Evolutionary conservation across 1,139 yeast species (phyloP).

Genomic region (Hansenula sp.): DNA sequence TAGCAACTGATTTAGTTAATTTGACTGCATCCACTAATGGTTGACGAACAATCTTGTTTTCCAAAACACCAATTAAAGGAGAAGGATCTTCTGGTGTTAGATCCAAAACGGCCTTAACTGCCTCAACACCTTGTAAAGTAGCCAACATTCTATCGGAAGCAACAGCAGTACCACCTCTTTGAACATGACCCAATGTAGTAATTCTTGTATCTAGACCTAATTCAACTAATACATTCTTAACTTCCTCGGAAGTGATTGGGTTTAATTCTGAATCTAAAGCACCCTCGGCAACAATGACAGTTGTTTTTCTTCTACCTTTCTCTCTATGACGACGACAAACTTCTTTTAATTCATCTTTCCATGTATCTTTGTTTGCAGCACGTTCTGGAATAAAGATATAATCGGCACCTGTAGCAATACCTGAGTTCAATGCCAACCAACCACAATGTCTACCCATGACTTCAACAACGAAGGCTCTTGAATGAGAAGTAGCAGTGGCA

Average conservation of each 20-base stretch:
- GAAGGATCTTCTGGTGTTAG: constrained; percentile 68
- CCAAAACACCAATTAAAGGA: constrained; percentile 71
- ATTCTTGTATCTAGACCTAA: constrained; percentile 75
- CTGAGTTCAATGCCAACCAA: constrained; percentile 82
- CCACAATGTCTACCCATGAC: constrained; percentile 94
- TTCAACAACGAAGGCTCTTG: constrained; percentile 79
- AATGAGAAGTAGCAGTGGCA: constrained; percentile 81
- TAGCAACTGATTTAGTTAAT: constrained; percentile 66
- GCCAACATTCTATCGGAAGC: constrained; percentile 75
- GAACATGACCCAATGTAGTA: constrained; percentile 79
- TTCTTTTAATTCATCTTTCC: constrained; percentile 64
- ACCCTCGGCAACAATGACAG: constrained; percentile 82
- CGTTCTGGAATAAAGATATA: constrained; percentile 78
- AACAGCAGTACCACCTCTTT: constrained; percentile 84
- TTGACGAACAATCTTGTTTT: constrained; percentile 64
- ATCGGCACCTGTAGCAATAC: constrained; percentile 79
- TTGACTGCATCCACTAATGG: constrained; percentile 72
- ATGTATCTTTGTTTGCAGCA: constrained; percentile 55
- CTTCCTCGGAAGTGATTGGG: constrained; percentile 63
- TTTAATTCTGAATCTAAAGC: constrained; percentile 65
- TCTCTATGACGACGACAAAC: constrained; percentile 64
- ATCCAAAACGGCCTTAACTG: constrained; percentile 71
- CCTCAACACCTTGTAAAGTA: constrained; percentile 80
- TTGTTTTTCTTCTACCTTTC: constrained; percentile 73
- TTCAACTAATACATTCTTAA: constrained; percentile 64